phyloP scores from a whole-genome alignment of 192 early-diverging fungal genomes.

The Backusella tuberculispora region DNA sequence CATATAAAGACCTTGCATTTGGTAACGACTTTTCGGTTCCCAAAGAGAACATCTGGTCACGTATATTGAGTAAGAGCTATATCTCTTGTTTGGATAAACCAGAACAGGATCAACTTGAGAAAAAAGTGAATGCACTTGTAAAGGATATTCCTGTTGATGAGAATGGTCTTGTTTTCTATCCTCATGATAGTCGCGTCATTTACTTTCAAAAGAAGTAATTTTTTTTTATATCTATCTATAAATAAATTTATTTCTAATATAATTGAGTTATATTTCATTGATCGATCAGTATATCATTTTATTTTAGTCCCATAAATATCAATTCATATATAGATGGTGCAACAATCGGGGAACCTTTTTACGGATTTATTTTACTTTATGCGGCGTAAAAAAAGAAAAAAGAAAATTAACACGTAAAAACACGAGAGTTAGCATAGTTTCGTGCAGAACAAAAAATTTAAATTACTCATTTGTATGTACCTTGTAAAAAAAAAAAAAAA shows the following conservation, averaged over 20 bases:
- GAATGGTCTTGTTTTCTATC: conserved; percentile 21
- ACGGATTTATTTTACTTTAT: neutral
- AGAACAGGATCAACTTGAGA: conserved; percentile 20
- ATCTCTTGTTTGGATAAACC: conserved; percentile 31
- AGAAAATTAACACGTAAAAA: neutral
- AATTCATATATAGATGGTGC: too few species aligned
- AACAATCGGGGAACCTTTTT: neutral
- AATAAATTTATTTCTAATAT: neutral
- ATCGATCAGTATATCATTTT: neutral
- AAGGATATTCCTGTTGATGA: conserved; percentile 17
- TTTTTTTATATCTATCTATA: neutral
- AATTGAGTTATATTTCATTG: neutral
- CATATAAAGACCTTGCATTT: conserved; percentile 17
- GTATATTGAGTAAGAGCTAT: conserved; percentile 44
- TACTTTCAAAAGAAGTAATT: conserved; percentile 1
- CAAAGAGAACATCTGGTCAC: conserved; percentile 30
- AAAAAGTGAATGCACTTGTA: conserved; percentile 20
- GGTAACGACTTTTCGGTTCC: conserved; percentile 8
- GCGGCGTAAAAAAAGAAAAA: neutral
- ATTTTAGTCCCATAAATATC: neutral
- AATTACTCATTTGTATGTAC: neutral
- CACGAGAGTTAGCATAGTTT: neutral
- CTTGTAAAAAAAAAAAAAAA: too few species aligned
- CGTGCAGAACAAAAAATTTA: neutral
- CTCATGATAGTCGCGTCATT: conserved; percentile 19